Evolutionary conservation across 2,329 filamentous ascomycete species (phyloP), one percentile per base, ranked within the genome.

Genomic region (Alternaria viburni): DNA sequence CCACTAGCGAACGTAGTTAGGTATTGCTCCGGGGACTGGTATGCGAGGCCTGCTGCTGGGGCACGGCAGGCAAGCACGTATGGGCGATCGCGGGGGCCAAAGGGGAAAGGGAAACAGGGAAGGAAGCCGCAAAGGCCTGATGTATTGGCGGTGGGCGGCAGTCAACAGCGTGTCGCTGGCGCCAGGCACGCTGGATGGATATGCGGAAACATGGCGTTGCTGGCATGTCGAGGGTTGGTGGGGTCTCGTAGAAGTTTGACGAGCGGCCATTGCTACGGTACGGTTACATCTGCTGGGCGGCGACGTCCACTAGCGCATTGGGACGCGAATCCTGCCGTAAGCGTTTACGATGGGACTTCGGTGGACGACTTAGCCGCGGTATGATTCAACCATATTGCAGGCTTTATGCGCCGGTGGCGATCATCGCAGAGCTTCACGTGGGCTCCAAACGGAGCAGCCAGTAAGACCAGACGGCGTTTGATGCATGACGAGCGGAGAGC

Each of bases 1-100:
- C 74, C 74, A 74, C 77, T 78, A 79, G 69, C 69, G 69, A 67
- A 70, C 62, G 74, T 68, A 68, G 72, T 60, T 68, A 70, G 72
- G 67, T 71, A 75, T 73, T 74, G 62, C 69, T 73, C 70, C 74
- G 73, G 69, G 61, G 65, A 65, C 61, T 71, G 66, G 69, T 68
- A 70, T 66, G 66, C 64, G 63, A 66, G 69, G 66, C 64, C 61
- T 59, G 61, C 65, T 58, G 66, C 61, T 69, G 70, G 72, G 73
- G 72, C 71, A 70, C 73, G 69, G 74, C 72, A 74, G 67, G 64
- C 68, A 55, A 63, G 64, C 70, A 74, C 60, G 73, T 68, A 74
- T 74, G 73, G 68, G 72, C 72, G 73, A 65, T 65, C 58, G 69
- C 57, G 66, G 70, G 72, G 69, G 64, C 47, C 46, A 60, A 65